Base-by-base conservation (phyloP, 1,284 basidiomycete genomes). In the Cryptococcus hybrid region DNA sequence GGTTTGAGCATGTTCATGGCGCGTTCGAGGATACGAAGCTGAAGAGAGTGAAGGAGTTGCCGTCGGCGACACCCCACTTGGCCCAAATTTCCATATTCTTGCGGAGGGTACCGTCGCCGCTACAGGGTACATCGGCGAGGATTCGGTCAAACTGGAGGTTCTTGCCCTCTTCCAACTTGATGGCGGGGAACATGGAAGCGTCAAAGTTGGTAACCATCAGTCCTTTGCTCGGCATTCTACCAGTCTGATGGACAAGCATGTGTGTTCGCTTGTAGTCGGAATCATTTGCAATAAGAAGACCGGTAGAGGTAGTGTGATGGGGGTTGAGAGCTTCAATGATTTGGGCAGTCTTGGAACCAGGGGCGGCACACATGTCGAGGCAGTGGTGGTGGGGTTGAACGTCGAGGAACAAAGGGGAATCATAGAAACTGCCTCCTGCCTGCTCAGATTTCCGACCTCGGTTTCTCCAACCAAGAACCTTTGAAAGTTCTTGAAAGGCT, bases 401-500 rank as follows among this genome's bases (percentile, higher is more conserved):
- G 61, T 95, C 89, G 51, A 99, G 84, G 67, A 99, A 88, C 2
- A 99, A 83, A 1, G 96, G 95, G 96, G 96, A 24, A 99, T 82
- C 96, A 99, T 99, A 70, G 92, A 96, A 54, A 99, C 96, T 24
- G 92, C 94, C 79, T 99, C 96, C 79, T 98, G 94, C 24, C 96
- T 83, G 8, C 92, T 96, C 56, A 99, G 84, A 70, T 98, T 98
- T 53, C 96, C 95, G 36, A 95, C 92, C 80, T 98, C 95, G 1
- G 96, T 98, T 81, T 99, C 96, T 69, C 92, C 94, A 0, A 99
- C 96, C 18, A 99, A 82, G 80, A 98, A 98, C 3, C 89, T 87
- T 74, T 99, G 96, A 70, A 99, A 98, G 68, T 86, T 88, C 74
- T 93, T 93, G 82, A 97, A 97, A 70, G 94, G 90, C n/a, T 88